These are phyloP conservation scores for Collybiopsis confluens DNA, from an alignment of 768 basidiomycete genomes.

Conservation along the genomic window DNA sequence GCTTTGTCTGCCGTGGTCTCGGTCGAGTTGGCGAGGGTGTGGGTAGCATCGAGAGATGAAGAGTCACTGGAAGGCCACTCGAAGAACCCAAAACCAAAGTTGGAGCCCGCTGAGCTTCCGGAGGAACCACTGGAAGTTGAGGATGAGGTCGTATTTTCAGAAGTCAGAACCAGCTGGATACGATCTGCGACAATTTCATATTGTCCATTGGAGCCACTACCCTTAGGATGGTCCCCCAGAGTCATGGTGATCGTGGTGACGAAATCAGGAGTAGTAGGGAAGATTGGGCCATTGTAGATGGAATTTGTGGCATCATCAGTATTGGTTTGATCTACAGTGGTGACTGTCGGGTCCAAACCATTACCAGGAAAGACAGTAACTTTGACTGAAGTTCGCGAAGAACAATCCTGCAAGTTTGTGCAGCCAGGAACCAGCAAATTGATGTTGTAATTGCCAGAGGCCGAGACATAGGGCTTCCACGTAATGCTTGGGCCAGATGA, in stretches of 20 bases:
- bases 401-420: conserved; percentile 73
- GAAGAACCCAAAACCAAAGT: conserved; percentile 75
- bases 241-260: conserved; percentile 72
- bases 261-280: conserved; percentile 70
- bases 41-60: conserved; percentile 51
- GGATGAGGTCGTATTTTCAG: conserved; percentile 42
- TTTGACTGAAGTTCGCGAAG: conserved; percentile 71
- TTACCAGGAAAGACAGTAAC: conserved; percentile 79
- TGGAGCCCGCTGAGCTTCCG: conserved; percentile 25
- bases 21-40: conserved; percentile 60
- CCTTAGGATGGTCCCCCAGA: conserved; percentile 61
- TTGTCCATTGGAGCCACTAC: conserved; percentile 58
- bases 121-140: conserved; percentile 26
- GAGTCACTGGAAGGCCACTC: conserved; percentile 71
- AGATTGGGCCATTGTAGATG: conserved; percentile 81
- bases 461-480: conserved; percentile 90
- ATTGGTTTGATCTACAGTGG: conserved; percentile 73
- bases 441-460: conserved; percentile 80
- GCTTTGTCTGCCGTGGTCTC: conserved; percentile 64
- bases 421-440: conserved; percentile 89
- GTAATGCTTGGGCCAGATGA: conserved; percentile 73
- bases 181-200: conserved; percentile 84
- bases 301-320: conserved; percentile 51
- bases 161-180: conserved; percentile 74
- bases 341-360: conserved; percentile 58